Evolutionary conservation across 164 flowering plant species (phyloP).

Genomic region (Magnolia sinica): DNA sequence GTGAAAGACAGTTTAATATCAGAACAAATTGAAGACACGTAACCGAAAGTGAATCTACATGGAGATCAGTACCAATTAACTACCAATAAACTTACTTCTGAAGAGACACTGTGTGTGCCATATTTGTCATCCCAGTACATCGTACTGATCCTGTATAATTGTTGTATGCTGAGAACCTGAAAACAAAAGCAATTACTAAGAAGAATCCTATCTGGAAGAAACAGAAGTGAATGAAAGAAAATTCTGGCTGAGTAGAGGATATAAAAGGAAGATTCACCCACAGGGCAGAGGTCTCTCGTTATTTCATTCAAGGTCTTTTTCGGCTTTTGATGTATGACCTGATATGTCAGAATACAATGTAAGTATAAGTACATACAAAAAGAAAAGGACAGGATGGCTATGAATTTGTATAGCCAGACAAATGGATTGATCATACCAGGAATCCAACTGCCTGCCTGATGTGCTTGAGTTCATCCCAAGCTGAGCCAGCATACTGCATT

Average conservation of each 20-base stretch:
- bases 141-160: constrained; percentile 90
- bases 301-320: constrained; percentile 86
- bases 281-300: constrained; percentile 90
- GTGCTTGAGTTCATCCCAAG: constrained; percentile 96
- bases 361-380: background rate
- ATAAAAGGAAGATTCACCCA: constrained; percentile 29
- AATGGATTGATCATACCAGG: constrained; percentile 43
- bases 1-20: background rate
- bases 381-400: background rate
- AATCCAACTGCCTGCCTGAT: constrained; percentile 99
- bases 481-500: constrained; percentile 79
- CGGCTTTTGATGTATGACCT: constrained; percentile 98
- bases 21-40: background rate
- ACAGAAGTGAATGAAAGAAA: background rate
- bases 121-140: constrained; percentile 99
- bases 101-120: constrained; percentile 93
- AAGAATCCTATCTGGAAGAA: background rate
- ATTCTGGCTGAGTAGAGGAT: background rate
- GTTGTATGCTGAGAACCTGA: constrained; percentile 95
- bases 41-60: background rate
- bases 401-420: background rate
- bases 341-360: constrained; percentile 11
- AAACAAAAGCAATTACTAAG: constrained; percentile 8
- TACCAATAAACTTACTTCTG: constrained; percentile 58
- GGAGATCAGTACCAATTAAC: background rate